Conservation (phyloP, 306 rosid genomes). For the Chamaecrista fasciculata region DNA sequence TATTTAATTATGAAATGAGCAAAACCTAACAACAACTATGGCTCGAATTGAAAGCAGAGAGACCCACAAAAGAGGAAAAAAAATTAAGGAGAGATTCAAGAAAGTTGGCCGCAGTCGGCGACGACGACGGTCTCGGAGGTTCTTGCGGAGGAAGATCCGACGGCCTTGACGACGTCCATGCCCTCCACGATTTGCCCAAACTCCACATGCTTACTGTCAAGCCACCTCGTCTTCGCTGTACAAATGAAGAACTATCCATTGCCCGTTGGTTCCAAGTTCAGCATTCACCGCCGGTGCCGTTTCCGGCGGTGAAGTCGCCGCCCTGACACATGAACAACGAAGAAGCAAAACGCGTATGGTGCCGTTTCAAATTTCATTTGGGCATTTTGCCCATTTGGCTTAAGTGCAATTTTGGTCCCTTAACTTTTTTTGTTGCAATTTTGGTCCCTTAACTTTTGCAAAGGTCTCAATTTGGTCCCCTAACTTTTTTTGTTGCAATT, state of each 20-base stretch:
- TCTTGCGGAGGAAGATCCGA: constrained; percentile 47
- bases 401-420: too few species aligned
- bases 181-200: constrained; percentile 62
- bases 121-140: constrained; percentile 44
- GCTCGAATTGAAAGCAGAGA: background rate
- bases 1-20: too few species aligned
- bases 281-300: constrained; percentile 70
- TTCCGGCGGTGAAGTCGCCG: too few species aligned
- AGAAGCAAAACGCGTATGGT: too few species aligned
- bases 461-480: too few species aligned
- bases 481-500: too few species aligned
- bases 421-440: too few species aligned
- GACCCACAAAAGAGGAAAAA: background rate
- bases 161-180: constrained; percentile 45
- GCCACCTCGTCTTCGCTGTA: constrained; percentile 67
- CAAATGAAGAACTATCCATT: constrained; percentile 77
- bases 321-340: constrained; percentile 82
- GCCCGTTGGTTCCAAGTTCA: constrained; percentile 61
- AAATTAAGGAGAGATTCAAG: background rate
- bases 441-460: too few species aligned
- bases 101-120: constrained; percentile 62
- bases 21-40: too few species aligned
- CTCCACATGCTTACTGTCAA: constrained; percentile 66
- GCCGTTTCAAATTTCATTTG: too few species aligned
- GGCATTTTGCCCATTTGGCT: too few species aligned